phyloP scores from a whole-genome alignment of 257 asterid genomes.

The Hygrophila difformis region DNA sequence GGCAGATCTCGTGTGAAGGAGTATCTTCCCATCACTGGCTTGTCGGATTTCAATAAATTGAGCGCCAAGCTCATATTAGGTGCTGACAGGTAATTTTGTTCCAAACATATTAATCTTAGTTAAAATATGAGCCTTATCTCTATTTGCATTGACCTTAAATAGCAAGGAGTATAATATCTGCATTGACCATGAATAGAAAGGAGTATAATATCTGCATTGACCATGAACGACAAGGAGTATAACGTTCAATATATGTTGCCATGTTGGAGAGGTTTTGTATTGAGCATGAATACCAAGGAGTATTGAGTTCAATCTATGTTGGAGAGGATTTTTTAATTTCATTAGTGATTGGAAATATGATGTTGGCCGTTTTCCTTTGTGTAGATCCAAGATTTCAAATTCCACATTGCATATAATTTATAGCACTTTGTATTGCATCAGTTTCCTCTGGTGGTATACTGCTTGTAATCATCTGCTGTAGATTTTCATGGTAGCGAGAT shows the following conservation, averaged over 20 bases:
- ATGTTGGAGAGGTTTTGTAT: too few relatives aligned
- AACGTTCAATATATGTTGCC: too few relatives aligned
- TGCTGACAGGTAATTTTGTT: slow-evolving; percentile 56
- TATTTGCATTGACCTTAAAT: too few relatives aligned
- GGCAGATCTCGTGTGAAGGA: slow-evolving; percentile 86
- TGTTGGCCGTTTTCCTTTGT: neutral
- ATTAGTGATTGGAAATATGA: neutral
- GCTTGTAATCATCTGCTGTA: slow-evolving; percentile 6
- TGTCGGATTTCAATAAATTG: slow-evolving; percentile 79
- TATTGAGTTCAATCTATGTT: neutral
- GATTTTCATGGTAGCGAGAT: slow-evolving; percentile 1
- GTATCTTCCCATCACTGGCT: slow-evolving; percentile 83
- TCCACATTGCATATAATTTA: neutral
- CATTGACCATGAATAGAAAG: too few relatives aligned
- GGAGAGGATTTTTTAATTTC: neutral
- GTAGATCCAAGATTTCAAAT: neutral
- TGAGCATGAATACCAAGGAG: too few relatives aligned
- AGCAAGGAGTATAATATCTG: too few relatives aligned
- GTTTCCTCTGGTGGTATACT: neutral
- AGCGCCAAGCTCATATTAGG: slow-evolving; percentile 96
- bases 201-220: too few relatives aligned
- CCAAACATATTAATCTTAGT: too few relatives aligned
- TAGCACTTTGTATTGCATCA: neutral
- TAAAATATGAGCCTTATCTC: too few relatives aligned
- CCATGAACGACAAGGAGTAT: too few relatives aligned